These are phyloP conservation scores for Rutstroemia sp. DNA, from an alignment of 2,329 filamentous ascomycete genomes.

Conservation along the genomic window DNA sequence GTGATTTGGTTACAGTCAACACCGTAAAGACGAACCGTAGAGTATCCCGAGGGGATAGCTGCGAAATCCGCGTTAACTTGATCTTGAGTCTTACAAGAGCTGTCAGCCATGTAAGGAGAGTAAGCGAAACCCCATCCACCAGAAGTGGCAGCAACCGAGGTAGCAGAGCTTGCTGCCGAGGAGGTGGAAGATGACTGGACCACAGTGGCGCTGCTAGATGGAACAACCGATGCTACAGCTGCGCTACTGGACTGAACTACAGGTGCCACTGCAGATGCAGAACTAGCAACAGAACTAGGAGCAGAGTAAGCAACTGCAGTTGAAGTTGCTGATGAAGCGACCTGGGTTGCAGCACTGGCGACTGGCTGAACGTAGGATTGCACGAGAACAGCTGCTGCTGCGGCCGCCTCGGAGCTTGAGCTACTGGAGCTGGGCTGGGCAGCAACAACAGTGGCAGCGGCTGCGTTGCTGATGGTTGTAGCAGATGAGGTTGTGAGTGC, in stretches of 20 bases:
- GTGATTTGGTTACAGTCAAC: constrained; percentile 69
- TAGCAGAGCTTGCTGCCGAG: constrained; percentile 9
- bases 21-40: constrained; percentile 68
- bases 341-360: not conserved
- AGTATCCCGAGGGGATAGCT: constrained; percentile 45
- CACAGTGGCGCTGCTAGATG: not conserved
- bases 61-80: constrained; percentile 60
- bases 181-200: constrained; percentile 11
- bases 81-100: constrained; percentile 57
- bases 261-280: not conserved
- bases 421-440: not conserved
- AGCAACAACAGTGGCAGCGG: not conserved
- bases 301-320: not conserved
- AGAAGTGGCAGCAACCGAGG: constrained; percentile 4
- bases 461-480: not conserved
- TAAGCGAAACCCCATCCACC: constrained; percentile 45
- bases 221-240: not conserved
- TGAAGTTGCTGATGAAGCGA: no score
- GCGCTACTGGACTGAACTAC: not conserved
- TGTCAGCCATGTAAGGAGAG: constrained; percentile 47
- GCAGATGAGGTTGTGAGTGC: not conserved
- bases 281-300: not conserved
- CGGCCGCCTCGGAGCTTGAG: not conserved
- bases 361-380: no score
- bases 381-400: not conserved